These are phyloP conservation scores for Apophysomyces ossiformis DNA, from an alignment of 371 early-diverging fungal species.

Conservation along the genomic window DNA sequence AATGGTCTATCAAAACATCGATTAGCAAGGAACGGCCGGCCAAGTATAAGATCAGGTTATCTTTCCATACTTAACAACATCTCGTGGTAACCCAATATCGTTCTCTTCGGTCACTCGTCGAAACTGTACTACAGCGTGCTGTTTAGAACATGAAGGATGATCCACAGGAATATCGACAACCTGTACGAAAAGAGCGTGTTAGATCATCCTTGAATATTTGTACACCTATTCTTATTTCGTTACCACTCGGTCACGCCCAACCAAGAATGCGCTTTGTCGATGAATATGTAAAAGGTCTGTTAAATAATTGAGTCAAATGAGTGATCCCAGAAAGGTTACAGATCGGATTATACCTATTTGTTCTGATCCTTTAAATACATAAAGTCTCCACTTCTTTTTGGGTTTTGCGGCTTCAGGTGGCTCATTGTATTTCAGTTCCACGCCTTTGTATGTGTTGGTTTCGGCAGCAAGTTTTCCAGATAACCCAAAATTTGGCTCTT, in stretches of 20 bases:
- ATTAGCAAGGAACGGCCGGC: not conserved
- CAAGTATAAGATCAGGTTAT: not conserved
- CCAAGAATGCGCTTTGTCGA: conserved; percentile 84
- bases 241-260: conserved; percentile 90
- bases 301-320: not conserved
- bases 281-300: conserved; percentile 85
- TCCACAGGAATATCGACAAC: conserved; percentile 91
- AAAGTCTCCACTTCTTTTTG: conserved; percentile 75
- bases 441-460: conserved; percentile 83
- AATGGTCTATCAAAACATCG: conserved; percentile 68
- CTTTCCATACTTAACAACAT: conserved; percentile 53
- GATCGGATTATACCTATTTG: conserved; percentile 69
- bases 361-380: conserved; percentile 91
- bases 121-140: conserved; percentile 93
- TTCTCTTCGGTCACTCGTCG: conserved; percentile 61
- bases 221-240: conserved; percentile 12
- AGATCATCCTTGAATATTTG: not conserved
- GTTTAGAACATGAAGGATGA: conserved; percentile 85
- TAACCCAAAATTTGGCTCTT: conserved; percentile 78
- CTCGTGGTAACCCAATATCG: conserved; percentile 34
- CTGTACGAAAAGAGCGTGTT: conserved; percentile 34
- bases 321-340: not conserved
- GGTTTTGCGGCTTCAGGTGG: conserved; percentile 91
- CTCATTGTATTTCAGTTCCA: conserved; percentile 86
- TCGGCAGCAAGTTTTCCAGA: conserved; percentile 89